Conservation (phyloP, 805 yeast genomes). For the Danielia oregonensis region DNA sequence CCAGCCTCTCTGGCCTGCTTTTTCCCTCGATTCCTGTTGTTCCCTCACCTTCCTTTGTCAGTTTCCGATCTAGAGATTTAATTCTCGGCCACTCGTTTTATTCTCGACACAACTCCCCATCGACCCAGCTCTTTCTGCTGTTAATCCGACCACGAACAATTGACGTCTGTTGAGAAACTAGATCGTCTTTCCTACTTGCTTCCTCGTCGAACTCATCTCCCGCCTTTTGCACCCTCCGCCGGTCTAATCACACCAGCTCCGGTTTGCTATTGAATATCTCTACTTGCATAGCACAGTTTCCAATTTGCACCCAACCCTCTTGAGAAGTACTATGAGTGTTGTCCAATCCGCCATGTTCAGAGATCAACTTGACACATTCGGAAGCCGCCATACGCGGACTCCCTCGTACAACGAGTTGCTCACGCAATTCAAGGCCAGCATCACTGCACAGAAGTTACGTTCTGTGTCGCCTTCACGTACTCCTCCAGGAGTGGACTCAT, state of each 20-base stretch:
- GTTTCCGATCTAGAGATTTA: neutral
- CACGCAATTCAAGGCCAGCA: slow-evolving; percentile 22
- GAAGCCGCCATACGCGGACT: slow-evolving; percentile 25
- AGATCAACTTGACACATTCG: slow-evolving; percentile 28
- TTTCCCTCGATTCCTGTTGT: neutral
- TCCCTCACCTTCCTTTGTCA: slow-evolving; percentile 1
- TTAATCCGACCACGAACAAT: too few relatives aligned
- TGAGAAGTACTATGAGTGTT: slow-evolving; percentile 24
- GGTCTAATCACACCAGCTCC: too few relatives aligned
- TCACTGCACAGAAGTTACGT: slow-evolving; percentile 8
- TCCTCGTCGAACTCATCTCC: too few relatives aligned
- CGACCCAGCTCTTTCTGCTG: too few relatives aligned
- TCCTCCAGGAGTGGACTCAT: slow-evolving; percentile 4
- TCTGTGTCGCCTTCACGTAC: slow-evolving; percentile 8
- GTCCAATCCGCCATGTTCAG: slow-evolving; percentile 28
- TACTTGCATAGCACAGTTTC: neutral
- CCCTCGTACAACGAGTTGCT: slow-evolving; percentile 34
- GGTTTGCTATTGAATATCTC: too few relatives aligned
- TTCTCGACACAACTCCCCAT: too few relatives aligned
- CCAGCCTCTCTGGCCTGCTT: neutral
- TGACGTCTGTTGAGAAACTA: too few relatives aligned
- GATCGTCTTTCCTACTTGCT: too few relatives aligned
- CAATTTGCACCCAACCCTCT: neutral
- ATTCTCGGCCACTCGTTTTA: too few relatives aligned
- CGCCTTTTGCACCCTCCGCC: too few relatives aligned